A percentile compares a stretch with the other conserved stretches of the same genome.
Conservation (phyloP, 2,329 filamentous ascomycete species). For the Nemania bipapillata region DNA sequence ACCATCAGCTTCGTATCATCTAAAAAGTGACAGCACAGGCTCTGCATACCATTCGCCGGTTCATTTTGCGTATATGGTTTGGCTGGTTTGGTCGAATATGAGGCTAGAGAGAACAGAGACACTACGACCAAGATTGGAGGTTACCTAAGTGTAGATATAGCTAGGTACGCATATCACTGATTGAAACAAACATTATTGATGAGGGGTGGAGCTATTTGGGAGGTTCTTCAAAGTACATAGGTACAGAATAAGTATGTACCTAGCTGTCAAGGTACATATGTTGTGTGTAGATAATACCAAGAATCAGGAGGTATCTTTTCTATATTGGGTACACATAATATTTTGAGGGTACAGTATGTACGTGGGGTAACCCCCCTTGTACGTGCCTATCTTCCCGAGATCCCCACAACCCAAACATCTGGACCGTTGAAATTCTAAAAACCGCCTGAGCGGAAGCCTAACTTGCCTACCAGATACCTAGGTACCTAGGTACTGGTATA, state of each 20-base stretch:
- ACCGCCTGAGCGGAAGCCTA: slow-evolving; percentile 5
- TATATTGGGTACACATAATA: too few species aligned
- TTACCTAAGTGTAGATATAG: too few species aligned
- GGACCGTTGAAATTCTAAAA: slow-evolving; percentile 12
- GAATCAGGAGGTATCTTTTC: not conserved
- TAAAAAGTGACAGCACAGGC: not conserved
- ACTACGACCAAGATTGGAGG: too few species aligned
- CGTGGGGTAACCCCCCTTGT: slow-evolving; percentile 26
- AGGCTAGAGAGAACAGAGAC: not conserved
- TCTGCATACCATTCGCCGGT: slow-evolving; percentile 50
- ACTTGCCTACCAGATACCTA: not conserved
- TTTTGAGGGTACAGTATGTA: too few species aligned
- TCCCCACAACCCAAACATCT: slow-evolving; percentile 32
- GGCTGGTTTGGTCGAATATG: not conserved
- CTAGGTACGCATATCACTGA: too few species aligned
- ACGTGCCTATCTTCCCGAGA: slow-evolving; percentile 21
- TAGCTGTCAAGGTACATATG: too few species aligned
- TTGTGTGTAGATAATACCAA: not conserved
- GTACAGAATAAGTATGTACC: not conserved
- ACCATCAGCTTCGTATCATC: slow-evolving; percentile 28
- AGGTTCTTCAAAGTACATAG: too few species aligned
- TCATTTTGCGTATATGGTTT: slow-evolving; percentile 44
- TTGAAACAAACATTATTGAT: too few species aligned
- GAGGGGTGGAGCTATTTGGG: slow-evolving; percentile 24
- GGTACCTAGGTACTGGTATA: not conserved